These are phyloP conservation scores for Populus alba DNA, from an alignment of 345 rosid genomes.

Conservation along the genomic window DNA sequence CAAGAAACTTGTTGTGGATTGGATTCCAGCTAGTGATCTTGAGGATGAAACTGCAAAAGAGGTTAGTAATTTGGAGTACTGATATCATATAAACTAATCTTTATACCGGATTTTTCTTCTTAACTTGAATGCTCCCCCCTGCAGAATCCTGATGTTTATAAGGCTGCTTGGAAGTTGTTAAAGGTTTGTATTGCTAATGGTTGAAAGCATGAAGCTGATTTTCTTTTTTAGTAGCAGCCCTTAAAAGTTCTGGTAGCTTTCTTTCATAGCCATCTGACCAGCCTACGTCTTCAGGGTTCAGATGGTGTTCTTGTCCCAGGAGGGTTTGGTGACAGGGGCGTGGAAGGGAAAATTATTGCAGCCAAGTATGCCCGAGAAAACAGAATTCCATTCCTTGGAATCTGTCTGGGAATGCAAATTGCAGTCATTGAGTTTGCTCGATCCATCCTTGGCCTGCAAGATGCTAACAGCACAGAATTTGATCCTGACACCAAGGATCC, in stretches of 20 bases:
- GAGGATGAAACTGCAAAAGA: conserved; percentile 70
- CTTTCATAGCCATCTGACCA: conserved; percentile 10
- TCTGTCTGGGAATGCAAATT: conserved; percentile 98
- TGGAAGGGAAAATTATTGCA: conserved; percentile 90
- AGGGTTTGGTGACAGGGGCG: conserved; percentile 99
- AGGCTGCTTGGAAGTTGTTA: conserved; percentile 81
- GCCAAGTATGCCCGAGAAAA: conserved; percentile 91
- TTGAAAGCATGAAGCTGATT: neutral
- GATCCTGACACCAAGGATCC: conserved; percentile 72
- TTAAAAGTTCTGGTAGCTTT: neutral
- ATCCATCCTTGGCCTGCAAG: conserved; percentile 73
- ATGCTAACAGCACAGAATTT: conserved; percentile 85
- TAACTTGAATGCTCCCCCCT: conserved; percentile 4
- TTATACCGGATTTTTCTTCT: neutral
- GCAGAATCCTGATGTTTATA: conserved; percentile 85
- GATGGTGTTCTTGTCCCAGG: conserved; percentile 92
- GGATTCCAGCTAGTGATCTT: conserved; percentile 97
- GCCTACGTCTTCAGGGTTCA: conserved; percentile 55
- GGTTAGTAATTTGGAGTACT: conserved; percentile 30
- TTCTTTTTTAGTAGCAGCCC: neutral
- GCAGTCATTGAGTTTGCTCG: conserved; percentile 91
- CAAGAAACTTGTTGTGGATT: conserved; percentile 74
- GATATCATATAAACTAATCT: neutral
- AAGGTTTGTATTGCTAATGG: conserved; percentile 41
- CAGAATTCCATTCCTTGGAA: conserved; percentile 87